phyloP scores from a whole-genome alignment of 2,329 filamentous ascomycete genomes.

The Lasiodiplodia citricola region DNA sequence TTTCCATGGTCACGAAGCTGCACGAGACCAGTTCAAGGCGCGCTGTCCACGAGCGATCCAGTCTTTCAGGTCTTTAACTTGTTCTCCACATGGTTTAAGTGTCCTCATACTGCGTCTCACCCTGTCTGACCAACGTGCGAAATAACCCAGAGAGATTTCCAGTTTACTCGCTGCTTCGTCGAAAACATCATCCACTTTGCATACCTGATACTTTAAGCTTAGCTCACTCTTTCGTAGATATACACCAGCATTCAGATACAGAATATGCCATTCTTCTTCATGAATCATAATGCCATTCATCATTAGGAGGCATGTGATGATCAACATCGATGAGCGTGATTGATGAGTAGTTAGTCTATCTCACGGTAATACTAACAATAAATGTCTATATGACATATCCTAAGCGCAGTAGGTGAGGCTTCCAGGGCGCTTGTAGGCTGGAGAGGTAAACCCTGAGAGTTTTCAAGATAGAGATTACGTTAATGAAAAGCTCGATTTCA shows the following conservation, averaged over 20 bases:
- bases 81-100: accelerated
- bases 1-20: no score
- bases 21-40: no score
- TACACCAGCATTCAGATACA: accelerated
- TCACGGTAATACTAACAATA: background rate
- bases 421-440: no score
- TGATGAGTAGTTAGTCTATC: background rate
- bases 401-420: background rate
- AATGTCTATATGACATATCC: background rate
- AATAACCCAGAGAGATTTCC: accelerated
- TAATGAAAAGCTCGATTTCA: no score
- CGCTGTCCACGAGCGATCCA: no score
- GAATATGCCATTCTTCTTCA: accelerated
- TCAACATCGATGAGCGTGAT: background rate
- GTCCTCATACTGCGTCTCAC: background rate
- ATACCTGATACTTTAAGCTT: background rate
- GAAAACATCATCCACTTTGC: background rate
- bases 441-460: background rate
- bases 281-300: background rate
- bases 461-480: background rate
- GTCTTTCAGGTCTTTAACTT: background rate
- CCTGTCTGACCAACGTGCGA: background rate
- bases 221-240: background rate
- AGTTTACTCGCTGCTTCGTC: no score
- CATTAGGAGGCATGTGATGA: background rate